A percentile compares a stretch with the other conserved stretches of the same genome.
phyloP scores from a whole-genome alignment of 441 rosid genomes.

The Metrosideros polymorpha region DNA sequence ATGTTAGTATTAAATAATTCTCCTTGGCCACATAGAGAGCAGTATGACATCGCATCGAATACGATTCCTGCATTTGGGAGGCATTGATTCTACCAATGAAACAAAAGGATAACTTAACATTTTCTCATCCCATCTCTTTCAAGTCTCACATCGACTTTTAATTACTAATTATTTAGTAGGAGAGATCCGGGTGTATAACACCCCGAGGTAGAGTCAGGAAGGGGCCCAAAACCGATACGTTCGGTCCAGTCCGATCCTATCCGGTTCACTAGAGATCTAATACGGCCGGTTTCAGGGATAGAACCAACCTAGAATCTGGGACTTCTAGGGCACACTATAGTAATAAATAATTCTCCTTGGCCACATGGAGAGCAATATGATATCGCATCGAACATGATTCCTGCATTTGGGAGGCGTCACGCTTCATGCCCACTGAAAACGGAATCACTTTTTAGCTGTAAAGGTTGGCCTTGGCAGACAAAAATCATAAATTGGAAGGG shows the following conservation, averaged over 20 bases:
- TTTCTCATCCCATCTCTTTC: not conserved
- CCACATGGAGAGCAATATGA: not conserved
- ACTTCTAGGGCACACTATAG: not conserved
- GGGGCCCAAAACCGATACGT: not conserved
- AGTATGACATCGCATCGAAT: not conserved
- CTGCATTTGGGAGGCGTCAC: not conserved
- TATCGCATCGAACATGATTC: not conserved
- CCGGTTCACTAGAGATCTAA: not conserved
- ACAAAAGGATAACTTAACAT: not conserved
- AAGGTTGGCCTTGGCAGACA: not conserved
- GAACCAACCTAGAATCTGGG: not conserved
- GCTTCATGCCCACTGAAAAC: not conserved
- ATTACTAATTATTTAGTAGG: too few species aligned
- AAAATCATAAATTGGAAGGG: not conserved
- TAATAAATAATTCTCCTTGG: not conserved
- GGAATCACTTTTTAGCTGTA: not conserved
- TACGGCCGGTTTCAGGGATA: not conserved
- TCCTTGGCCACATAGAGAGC: not conserved
- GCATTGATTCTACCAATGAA: not conserved
- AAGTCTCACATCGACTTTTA: not conserved
- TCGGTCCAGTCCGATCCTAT: not conserved
- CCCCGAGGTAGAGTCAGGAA: not conserved
- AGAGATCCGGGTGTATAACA: not conserved
- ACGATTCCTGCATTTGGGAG: too few species aligned
- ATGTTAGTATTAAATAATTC: not conserved